A percentile compares a stretch with the other conserved stretches of the same genome.
These are phyloP conservation scores for Pyronema domesticum DNA, from an alignment of 495 filamentous ascomycete species.

Conservation along the genomic window DNA sequence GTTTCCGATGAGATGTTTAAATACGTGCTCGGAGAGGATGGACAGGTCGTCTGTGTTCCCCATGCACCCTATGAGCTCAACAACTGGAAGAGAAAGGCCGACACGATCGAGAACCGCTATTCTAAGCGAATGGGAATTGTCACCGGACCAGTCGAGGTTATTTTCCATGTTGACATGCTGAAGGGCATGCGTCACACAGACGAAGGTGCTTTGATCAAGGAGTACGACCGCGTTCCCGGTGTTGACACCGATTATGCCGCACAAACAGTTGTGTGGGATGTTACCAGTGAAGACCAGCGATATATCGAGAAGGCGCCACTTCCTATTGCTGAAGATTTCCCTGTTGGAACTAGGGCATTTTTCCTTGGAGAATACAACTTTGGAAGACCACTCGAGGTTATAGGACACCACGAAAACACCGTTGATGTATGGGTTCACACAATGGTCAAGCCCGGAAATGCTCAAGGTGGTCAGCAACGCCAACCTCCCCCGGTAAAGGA, in stretches of 20 bases:
- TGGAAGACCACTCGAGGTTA: constrained; percentile 71
- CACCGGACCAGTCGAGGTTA: constrained; percentile 69
- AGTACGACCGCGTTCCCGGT: constrained; percentile 75
- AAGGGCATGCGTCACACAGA: constrained; percentile 83
- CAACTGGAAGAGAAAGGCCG: constrained; percentile 66
- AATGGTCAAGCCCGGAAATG: constrained; percentile 21
- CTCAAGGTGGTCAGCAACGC: neutral
- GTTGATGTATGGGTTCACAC: constrained; percentile 58
- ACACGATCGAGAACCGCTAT: constrained; percentile 66
- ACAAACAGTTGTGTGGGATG: constrained; percentile 76
- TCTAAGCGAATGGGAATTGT: constrained; percentile 78
- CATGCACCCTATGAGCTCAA: constrained; percentile 65
- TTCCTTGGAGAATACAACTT: constrained; percentile 95
- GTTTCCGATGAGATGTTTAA: constrained; percentile 91
- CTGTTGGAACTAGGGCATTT: constrained; percentile 61
- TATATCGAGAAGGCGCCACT: constrained; percentile 78
- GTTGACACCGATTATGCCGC: constrained; percentile 83
- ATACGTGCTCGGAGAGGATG: constrained; percentile 47
- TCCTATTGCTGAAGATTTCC: constrained; percentile 84
- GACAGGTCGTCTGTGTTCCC: constrained; percentile 44
- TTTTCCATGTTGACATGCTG: constrained; percentile 81
- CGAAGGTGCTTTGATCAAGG: constrained; percentile 77
- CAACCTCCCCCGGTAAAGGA: constrained; percentile 39
- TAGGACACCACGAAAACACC: constrained; percentile 44
- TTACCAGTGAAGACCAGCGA: constrained; percentile 76